A percentile compares a stretch with the other conserved stretches of the same genome.
Evolutionary conservation across 169 alveolate genomes (phyloP).

Genomic region (Toxoplasma gondii): DNA sequence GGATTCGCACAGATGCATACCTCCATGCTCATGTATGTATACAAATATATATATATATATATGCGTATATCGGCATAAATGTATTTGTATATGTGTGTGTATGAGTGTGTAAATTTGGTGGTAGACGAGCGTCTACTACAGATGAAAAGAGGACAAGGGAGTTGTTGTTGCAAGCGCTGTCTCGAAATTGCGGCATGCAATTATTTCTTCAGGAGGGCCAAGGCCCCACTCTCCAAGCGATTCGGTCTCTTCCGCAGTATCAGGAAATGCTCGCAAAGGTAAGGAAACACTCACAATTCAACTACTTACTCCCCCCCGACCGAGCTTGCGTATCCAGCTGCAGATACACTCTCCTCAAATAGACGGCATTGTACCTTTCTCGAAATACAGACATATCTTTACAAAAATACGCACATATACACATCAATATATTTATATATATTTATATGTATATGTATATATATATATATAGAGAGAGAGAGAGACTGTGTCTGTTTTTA

Average conservation of each 20-base stretch:
- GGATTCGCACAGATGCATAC: not conserved
- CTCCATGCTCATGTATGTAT: not conserved
- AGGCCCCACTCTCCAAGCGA: conserved; percentile 62
- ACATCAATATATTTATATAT: too few relatives aligned
- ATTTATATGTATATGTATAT: not conserved
- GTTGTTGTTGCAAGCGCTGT: too few relatives aligned
- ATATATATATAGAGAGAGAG: not conserved
- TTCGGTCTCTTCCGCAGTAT: conserved; percentile 68
- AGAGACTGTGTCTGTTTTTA: too few relatives aligned
- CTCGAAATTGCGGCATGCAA: not conserved
- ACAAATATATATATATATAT: not conserved
- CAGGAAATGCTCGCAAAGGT: conserved; percentile 70
- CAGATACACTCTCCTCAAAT: too few relatives aligned
- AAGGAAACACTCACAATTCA: not conserved
- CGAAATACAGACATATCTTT: too few relatives aligned
- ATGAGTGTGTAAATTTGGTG: too few relatives aligned
- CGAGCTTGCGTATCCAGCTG: too few relatives aligned
- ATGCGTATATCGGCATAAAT: not conserved
- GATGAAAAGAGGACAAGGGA: too few relatives aligned
- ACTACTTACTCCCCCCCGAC: too few relatives aligned
- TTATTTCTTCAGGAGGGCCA: not conserved
- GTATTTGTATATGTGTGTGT: not conserved
- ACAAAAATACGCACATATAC: too few relatives aligned
- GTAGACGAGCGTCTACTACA: too few relatives aligned
- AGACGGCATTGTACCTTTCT: too few relatives aligned